phyloP scores from a whole-genome alignment of 2,329 filamentous ascomycete genomes.

The Amylocarpus encephaloides region DNA sequence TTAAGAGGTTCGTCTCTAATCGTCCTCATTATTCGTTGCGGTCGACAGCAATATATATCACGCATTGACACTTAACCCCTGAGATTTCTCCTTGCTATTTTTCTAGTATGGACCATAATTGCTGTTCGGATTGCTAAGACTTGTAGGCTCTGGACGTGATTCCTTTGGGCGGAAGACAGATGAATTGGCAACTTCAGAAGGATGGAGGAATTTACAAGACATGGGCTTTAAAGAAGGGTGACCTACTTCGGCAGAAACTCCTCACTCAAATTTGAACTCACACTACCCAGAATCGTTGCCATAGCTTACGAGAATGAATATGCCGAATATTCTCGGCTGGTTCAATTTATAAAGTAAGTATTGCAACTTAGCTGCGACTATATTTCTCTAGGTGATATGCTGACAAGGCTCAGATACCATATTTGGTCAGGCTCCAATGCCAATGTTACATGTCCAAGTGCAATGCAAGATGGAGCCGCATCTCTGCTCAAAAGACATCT shows the following conservation, averaged over 20 bases:
- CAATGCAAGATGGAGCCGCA: conserved; percentile 47
- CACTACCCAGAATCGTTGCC: conserved; percentile 43
- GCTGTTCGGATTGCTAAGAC: too few relatives aligned
- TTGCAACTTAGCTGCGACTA: background rate
- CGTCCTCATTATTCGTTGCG: conserved; percentile 20
- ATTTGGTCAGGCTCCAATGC: conserved; percentile 17
- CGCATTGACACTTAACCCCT: too few relatives aligned
- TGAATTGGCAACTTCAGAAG: conserved; percentile 53
- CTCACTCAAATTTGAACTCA: background rate
- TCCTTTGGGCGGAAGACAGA: too few relatives aligned
- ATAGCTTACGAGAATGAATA: conserved; percentile 51
- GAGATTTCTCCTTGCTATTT: too few relatives aligned
- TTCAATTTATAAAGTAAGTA: conserved; percentile 53
- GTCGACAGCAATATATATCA: too few relatives aligned
- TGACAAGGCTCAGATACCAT: conserved; percentile 13
- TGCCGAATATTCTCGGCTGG: conserved; percentile 45
- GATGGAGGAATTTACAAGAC: conserved; percentile 57
- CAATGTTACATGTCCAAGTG: conserved; percentile 18
- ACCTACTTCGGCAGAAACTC: conserved; percentile 2
- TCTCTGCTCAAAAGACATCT: conserved; percentile 44
- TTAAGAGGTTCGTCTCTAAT: conserved; percentile 7
- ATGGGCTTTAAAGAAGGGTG: conserved; percentile 51
- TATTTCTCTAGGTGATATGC: background rate
- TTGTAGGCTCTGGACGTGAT: too few relatives aligned
- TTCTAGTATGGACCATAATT: too few relatives aligned